These are phyloP conservation scores for Rubus parviflorus DNA, from an alignment of 306 rosid genomes.

Conservation along the genomic window DNA sequence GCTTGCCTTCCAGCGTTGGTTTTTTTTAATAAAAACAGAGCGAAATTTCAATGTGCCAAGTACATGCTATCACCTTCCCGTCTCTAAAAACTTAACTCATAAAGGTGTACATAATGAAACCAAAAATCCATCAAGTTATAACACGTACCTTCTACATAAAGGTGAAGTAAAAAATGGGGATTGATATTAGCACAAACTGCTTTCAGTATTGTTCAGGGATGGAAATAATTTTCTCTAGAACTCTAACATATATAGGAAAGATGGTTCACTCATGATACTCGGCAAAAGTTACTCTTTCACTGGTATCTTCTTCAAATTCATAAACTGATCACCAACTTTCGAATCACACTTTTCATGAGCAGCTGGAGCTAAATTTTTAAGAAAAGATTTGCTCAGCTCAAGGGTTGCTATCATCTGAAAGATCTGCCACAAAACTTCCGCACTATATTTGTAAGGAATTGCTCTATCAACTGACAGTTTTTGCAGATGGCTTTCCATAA, in stretches of 20 bases:
- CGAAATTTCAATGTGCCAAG: not conserved
- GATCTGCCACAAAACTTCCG: conserved; percentile 56
- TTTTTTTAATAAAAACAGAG: not conserved
- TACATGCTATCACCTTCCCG: not conserved
- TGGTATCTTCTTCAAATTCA: conserved; percentile 37
- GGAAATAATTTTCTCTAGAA: conserved; percentile 1
- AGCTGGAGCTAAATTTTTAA: conserved; percentile 49
- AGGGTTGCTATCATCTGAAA: conserved; percentile 50
- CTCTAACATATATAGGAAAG: too few species aligned
- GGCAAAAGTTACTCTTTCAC: not conserved
- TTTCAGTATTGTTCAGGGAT: not conserved
- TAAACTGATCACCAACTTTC: conserved; percentile 60
- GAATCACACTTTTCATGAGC: conserved; percentile 54
- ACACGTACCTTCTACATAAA: conserved; percentile 6
- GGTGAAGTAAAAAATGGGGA: conserved; percentile 9
- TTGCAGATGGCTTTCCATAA: conserved; percentile 49
- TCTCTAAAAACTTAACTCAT: not conserved
- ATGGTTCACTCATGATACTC: not conserved
- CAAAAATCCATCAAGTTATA: not conserved
- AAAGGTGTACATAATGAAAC: not conserved
- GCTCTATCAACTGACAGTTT: conserved; percentile 54
- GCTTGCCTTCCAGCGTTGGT: not conserved
- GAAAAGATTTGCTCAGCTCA: conserved; percentile 45
- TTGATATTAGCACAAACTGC: conserved; percentile 5
- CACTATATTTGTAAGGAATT: conserved; percentile 54